Evolutionary conservation across 768 basidiomycete species (phyloP), one percentile per base, ranked within the genome.

Genomic region (Mycena rebaudengoi): DNA sequence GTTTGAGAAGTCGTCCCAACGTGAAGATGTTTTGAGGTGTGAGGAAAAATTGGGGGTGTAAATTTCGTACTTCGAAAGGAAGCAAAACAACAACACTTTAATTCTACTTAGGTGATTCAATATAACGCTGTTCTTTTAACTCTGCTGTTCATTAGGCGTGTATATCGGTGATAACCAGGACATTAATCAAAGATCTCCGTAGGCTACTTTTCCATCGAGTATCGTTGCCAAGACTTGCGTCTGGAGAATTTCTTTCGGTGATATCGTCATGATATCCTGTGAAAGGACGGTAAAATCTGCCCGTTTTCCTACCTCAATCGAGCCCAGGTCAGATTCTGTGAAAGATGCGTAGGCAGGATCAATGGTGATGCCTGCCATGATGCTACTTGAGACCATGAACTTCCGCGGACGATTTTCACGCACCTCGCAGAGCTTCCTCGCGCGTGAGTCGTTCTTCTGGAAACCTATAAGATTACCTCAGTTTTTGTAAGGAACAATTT

Each of bases 331-430:
- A 12, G 85, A 73, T 70, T 95, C 94, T 1, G 87, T 80, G 71
- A 96, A 96, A 0, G 91, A 86, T 0, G 96, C 95, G 67, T 93
- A 95, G 1, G 96, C 96, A 0, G 94, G 88, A 67, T 95, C 94
- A 35, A 91, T 79, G 0, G 96, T 97, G 90, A 96, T 94, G 14
- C 96, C 92, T 76, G 90, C 91, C 23, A 4, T 20, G 54, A 26
- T 33, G 25, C 48, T 40, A 44, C n/a, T 1, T 57, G 32, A 45
- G 54, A 39, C 12, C 30, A 21, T 23, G 4, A 4, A 18, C 32
- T 4, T 33, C 18, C 30, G 28, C 41, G 1, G 13, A 58, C 5
- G 32, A 35, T 25, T 16, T 18, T 30, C 8, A 23, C 67, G 41
- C 64, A 89, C 91, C 91, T 80, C 85, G 83, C 16, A 99, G 79